Conservation (phyloP, 2,329 filamentous ascomycete genomes). For the Sodiomyces alkalinus region DNA sequence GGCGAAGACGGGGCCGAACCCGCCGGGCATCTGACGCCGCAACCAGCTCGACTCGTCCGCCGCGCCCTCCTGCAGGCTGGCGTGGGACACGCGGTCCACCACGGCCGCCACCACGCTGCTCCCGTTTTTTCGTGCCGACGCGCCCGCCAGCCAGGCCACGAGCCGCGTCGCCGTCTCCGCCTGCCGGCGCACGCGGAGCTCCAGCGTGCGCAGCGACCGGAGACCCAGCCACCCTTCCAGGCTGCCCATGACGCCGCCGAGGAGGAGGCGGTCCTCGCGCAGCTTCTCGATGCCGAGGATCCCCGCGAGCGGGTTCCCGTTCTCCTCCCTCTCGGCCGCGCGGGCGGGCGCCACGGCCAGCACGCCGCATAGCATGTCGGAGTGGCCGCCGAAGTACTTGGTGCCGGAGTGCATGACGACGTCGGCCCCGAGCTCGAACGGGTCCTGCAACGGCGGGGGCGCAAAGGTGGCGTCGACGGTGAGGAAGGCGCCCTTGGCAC, state of each 20-base stretch:
- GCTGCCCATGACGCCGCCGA: conserved; percentile 77
- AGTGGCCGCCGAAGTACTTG: conserved; percentile 94
- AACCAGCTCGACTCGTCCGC: conserved; percentile 53
- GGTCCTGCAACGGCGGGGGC: conserved; percentile 77
- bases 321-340: conserved; percentile 19
- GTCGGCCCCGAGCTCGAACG: conserved; percentile 69
- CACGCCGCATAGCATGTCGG: conserved; percentile 81
- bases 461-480: conserved; percentile 87
- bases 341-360: conserved; percentile 45
- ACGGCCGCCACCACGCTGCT: conserved; percentile 30
- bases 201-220: conserved; percentile 70
- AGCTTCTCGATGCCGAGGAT: too few relatives aligned
- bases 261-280: conserved; percentile 51
- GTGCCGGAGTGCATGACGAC: conserved; percentile 85
- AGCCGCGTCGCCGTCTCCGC: conserved; percentile 53
- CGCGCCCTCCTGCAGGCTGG: conserved; percentile 56
- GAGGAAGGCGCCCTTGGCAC: conserved; percentile 55
- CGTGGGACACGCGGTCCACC: conserved; percentile 54
- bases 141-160: conserved; percentile 53
- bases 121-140: conserved; percentile 13
- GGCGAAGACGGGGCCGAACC: conserved; percentile 79
- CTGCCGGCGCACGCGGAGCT: conserved; percentile 67
- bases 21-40: conserved; percentile 74
- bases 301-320: conserved; percentile 30
- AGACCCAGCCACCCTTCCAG: conserved; percentile 88